phyloP scores from a whole-genome alignment of 176 grass and related monocot species.

The Dactylis glomerata region DNA sequence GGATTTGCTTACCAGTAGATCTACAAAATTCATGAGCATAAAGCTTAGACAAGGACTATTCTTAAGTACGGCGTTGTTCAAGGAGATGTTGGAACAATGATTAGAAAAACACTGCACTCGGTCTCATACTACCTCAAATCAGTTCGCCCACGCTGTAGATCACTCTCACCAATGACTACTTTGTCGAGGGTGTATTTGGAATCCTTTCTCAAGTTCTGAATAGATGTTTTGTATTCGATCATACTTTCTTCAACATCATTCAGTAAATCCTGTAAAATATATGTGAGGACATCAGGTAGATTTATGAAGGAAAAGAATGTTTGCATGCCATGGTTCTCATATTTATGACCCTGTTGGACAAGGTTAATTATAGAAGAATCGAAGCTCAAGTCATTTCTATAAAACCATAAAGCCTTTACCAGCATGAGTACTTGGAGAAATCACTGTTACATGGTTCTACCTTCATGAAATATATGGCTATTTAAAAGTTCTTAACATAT shows the following conservation, averaged over 20 bases:
- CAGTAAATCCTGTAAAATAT: constrained; percentile 58
- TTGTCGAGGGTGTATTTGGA: constrained; percentile 75
- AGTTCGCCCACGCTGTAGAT: constrained; percentile 65
- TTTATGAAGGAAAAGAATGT: not conserved
- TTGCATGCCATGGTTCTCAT: not conserved
- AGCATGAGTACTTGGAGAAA: not conserved
- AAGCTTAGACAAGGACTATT: not conserved
- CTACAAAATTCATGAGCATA: constrained; percentile 36
- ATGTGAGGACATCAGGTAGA: not conserved
- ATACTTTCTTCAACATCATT: constrained; percentile 76
- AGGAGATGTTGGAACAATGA: not conserved
- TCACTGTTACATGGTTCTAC: not conserved
- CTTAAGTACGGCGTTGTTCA: not conserved
- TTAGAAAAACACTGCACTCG: not conserved
- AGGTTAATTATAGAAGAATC: not conserved
- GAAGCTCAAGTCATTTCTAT: not conserved
- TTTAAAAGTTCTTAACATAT: not conserved
- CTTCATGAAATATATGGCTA: not conserved
- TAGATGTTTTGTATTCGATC: constrained; percentile 62
- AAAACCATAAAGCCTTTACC: not conserved
- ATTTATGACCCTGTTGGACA: constrained; percentile 8
- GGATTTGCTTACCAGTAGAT: constrained; percentile 86
- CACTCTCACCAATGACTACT: constrained; percentile 75
- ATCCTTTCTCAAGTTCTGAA: constrained; percentile 66
- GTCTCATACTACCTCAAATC: constrained; percentile 69